Conservation (phyloP, 352 stramenopile species). For the Phytophthora quininea region DNA sequence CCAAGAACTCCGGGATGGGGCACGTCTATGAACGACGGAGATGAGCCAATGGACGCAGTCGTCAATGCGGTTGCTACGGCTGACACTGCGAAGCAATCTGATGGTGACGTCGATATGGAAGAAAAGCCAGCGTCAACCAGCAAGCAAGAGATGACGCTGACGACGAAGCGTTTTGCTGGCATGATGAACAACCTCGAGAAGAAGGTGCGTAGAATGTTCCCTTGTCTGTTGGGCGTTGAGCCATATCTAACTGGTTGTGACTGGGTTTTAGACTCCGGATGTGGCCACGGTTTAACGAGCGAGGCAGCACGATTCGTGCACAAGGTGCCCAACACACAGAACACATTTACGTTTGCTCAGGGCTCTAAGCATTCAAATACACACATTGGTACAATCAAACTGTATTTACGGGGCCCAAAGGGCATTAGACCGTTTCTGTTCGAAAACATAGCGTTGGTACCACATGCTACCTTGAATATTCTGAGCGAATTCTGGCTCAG, state of each 20-base stretch:
- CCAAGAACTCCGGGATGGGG: not conserved
- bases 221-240: not conserved
- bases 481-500: slow-evolving; percentile 16
- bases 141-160: not conserved
- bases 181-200: slow-evolving; percentile 2
- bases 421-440: slow-evolving; percentile 11
- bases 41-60: not conserved
- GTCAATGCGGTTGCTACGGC: not conserved
- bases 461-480: slow-evolving; percentile 16
- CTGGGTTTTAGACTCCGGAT: slow-evolving; percentile 12
- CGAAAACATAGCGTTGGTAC: slow-evolving; percentile 14
- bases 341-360: slow-evolving; percentile 26
- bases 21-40: not conserved
- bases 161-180: not conserved
- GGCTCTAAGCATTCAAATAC: slow-evolving; percentile 13
- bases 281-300: slow-evolving; percentile 13
- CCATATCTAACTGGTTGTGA: not conserved
- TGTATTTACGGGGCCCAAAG: slow-evolving; percentile 11
- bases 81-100: not conserved
- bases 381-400: slow-evolving; percentile 17
- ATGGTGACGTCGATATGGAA: too few relatives aligned
- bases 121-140: not conserved
- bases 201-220: not conserved
- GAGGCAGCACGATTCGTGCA: slow-evolving; percentile 4
- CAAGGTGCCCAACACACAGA: not conserved